Percentiles rank a stretch among this genome's conserved stretches.
Evolutionary conservation across 345 rosid species (phyloP).

Genomic region (Dovyalis caffra): DNA sequence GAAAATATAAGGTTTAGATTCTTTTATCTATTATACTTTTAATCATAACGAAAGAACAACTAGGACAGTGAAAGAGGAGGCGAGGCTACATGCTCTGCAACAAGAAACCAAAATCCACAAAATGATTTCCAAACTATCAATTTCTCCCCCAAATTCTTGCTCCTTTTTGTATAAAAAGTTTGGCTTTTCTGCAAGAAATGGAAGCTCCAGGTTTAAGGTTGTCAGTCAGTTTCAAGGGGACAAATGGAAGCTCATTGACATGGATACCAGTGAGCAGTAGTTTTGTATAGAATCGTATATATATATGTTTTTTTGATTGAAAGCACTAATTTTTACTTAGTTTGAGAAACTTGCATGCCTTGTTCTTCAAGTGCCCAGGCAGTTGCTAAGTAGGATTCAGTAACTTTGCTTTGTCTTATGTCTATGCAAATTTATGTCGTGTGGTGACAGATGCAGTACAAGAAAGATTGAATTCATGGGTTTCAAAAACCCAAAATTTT

Average conservation of each 20-base stretch:
- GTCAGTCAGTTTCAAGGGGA: background rate
- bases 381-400: background rate
- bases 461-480: slow-evolving; percentile 67
- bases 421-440: too few species aligned
- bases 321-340: background rate
- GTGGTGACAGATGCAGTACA: slow-evolving; percentile 60
- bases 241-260: background rate
- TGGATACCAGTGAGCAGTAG: background rate
- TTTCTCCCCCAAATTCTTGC: background rate
- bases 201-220: background rate
- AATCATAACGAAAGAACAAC: background rate
- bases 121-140: background rate
- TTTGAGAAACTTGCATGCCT: background rate
- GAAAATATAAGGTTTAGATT: background rate
- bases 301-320: background rate
- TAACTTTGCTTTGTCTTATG: background rate
- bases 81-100: background rate
- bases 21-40: background rate
- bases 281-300: too few species aligned
- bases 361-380: background rate
- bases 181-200: background rate
- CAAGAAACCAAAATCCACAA: background rate
- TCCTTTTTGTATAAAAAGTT: background rate
- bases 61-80: background rate
- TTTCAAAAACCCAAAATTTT: slow-evolving; percentile 73